Evolutionary conservation across 2,329 filamentous ascomycete genomes (phyloP).

Genomic region (Stachybotrys echinatus): DNA sequence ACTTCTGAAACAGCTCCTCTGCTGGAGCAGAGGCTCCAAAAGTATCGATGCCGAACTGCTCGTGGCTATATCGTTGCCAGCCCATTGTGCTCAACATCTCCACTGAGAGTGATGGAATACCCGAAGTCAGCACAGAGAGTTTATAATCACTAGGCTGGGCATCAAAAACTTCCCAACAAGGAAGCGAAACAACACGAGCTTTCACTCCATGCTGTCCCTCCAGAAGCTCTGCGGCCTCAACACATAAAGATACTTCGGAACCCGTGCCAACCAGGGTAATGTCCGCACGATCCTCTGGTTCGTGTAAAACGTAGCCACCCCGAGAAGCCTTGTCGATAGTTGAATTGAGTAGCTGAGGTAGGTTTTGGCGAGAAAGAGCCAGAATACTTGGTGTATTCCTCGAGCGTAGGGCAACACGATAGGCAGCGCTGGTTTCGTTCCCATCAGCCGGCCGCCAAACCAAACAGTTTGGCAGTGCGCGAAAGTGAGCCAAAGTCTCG

Average conservation of each 20-base stretch:
- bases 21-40: conserved; percentile 97
- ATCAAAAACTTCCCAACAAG: conserved; percentile 97
- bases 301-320: conserved; percentile 89
- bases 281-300: conserved; percentile 75
- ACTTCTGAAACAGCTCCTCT: conserved; percentile 81
- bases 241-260: conserved; percentile 89
- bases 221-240: conserved; percentile 89
- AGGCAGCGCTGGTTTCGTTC: conserved; percentile 96
- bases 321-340: conserved; percentile 85
- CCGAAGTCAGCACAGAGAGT: conserved; percentile 86
- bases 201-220: conserved; percentile 82
- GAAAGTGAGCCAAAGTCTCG: conserved; percentile 97
- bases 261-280: conserved; percentile 92
- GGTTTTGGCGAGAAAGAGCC: conserved; percentile 94
- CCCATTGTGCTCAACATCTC: conserved; percentile 97
- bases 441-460: conserved; percentile 98
- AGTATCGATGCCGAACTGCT: conserved; percentile 98
- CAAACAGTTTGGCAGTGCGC: conserved; percentile 97
- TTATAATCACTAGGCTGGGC: conserved; percentile 90
- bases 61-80: conserved; percentile 98
- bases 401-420: conserved; percentile 89
- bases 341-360: conserved; percentile 93
- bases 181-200: conserved; percentile 90
- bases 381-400: conserved; percentile 89
- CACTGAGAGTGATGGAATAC: conserved; percentile 86